Conservation (phyloP, 148 eudicot genomes). For the Cornus kousa region DNA sequence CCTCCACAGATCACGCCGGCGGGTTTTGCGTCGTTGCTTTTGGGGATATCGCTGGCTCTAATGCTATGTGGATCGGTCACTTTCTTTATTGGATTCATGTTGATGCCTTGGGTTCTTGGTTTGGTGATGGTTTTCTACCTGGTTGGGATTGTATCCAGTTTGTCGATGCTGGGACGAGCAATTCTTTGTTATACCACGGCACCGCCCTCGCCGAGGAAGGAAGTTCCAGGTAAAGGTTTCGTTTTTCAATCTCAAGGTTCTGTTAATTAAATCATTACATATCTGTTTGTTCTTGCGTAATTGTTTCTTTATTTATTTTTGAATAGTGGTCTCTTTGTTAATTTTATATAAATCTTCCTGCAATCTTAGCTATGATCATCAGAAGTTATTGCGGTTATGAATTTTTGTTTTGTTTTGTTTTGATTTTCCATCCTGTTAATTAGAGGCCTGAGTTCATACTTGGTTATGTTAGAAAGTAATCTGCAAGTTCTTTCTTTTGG, state of each 20-base stretch:
- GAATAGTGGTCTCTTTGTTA: not conserved
- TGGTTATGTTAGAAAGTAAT: too few species aligned
- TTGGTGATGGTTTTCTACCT: slow-evolving; percentile 75
- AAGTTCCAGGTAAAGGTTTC: slow-evolving; percentile 48
- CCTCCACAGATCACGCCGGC: slow-evolving; percentile 69
- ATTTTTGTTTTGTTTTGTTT: not conserved
- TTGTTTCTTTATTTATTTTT: not conserved
- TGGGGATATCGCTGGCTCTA: slow-evolving; percentile 77
- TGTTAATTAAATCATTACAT: not conserved
- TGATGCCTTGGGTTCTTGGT: slow-evolving; percentile 96
- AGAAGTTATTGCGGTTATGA: not conserved
- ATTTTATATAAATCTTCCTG: not conserved
- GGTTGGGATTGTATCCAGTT: slow-evolving; percentile 68
- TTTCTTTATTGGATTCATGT: slow-evolving; percentile 78
- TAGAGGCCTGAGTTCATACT: too few species aligned
- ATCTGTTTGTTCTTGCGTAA: too few species aligned
- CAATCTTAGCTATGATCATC: too few species aligned
- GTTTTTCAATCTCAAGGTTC: too few species aligned
- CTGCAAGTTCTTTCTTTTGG: too few species aligned
- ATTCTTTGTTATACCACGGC: slow-evolving; percentile 49
- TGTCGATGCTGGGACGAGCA: slow-evolving; percentile 67
- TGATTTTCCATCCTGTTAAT: too few species aligned
- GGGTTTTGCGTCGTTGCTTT: slow-evolving; percentile 84
- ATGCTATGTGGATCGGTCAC: slow-evolving; percentile 97
- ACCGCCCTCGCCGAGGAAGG: slow-evolving; percentile 47